Evolutionary conservation across 73 alveolate genomes (phyloP).

Genomic region (Paramecium tetraurelia): DNA sequence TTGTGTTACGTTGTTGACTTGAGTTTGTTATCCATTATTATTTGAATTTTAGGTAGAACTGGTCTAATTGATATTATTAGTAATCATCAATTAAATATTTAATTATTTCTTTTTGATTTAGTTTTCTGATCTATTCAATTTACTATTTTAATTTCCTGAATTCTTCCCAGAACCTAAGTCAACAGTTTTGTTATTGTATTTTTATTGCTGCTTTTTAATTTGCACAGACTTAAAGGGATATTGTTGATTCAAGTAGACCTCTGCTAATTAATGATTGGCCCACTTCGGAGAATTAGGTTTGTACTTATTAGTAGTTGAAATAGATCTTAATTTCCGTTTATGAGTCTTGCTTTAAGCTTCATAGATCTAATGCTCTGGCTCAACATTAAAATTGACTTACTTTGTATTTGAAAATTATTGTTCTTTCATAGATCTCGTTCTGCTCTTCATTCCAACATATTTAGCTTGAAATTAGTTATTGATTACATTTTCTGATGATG

Average conservation of each 20-base stretch:
- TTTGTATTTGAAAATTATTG: not conserved
- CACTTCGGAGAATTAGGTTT: constrained; percentile 37
- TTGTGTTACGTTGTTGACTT: not conserved
- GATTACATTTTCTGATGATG: constrained; percentile 37
- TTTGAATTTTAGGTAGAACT: not conserved
- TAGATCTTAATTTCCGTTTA: constrained; percentile 10
- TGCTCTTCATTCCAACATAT: not conserved
- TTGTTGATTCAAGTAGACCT: not conserved
- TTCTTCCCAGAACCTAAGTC: not conserved
- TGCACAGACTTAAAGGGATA: not conserved
- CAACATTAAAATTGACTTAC: not conserved
- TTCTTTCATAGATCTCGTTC: constrained; percentile 23
- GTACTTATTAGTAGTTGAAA: not conserved
- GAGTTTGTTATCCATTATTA: not conserved
- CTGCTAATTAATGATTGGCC: not conserved
- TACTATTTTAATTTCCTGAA: not conserved
- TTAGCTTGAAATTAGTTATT: not conserved
- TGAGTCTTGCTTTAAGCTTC: not conserved
- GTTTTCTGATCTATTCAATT: not conserved
- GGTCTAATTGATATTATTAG: not conserved
- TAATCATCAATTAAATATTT: not conserved
- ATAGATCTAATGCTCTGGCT: not conserved
- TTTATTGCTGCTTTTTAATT: not conserved
- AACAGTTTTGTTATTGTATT: not conserved
- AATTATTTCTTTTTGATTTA: not conserved